These are phyloP conservation scores for Ogataea kodamae DNA, from an alignment of 805 yeast genomes.

Conservation along the genomic window DNA sequence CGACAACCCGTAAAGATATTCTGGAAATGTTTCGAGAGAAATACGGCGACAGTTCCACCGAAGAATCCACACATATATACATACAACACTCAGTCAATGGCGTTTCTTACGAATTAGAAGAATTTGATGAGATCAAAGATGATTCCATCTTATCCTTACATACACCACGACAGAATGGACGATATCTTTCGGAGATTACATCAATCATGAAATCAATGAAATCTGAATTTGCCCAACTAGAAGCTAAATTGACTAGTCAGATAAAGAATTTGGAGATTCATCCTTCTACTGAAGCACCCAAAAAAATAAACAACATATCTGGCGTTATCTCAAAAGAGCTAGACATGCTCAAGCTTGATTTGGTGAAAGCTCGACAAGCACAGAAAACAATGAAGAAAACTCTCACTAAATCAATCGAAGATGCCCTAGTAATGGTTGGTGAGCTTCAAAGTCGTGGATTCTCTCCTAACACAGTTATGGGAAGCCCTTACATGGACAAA, in stretches of 20 bases:
- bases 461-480: slow-evolving; percentile 26
- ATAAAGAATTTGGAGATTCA: slow-evolving; percentile 20
- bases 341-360: slow-evolving; percentile 51
- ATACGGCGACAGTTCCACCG: slow-evolving; percentile 72
- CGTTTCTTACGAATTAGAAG: slow-evolving; percentile 79
- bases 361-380: slow-evolving; percentile 56
- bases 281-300: background rate
- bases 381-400: slow-evolving; percentile 42
- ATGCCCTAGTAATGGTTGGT: slow-evolving; percentile 43
- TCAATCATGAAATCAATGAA: slow-evolving; percentile 26
- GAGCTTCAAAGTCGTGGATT: slow-evolving; percentile 42
- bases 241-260: slow-evolving; percentile 25
- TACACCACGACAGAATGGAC: slow-evolving; percentile 37
- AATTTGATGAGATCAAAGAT: slow-evolving; percentile 55
- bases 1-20: slow-evolving; percentile 49
- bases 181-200: slow-evolving; percentile 27
- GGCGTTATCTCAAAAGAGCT: slow-evolving; percentile 31
- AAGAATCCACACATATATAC: slow-evolving; percentile 79
- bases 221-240: slow-evolving; percentile 28
- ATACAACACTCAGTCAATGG: slow-evolving; percentile 57
- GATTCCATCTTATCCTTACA: slow-evolving; percentile 61
- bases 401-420: slow-evolving; percentile 41
- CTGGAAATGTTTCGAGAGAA: slow-evolving; percentile 79
- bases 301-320: slow-evolving; percentile 1
- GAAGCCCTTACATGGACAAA: slow-evolving; percentile 59